These are phyloP conservation scores for Sarcodon sp. DNA, from an alignment of 768 basidiomycete species.

Conservation along the genomic window DNA sequence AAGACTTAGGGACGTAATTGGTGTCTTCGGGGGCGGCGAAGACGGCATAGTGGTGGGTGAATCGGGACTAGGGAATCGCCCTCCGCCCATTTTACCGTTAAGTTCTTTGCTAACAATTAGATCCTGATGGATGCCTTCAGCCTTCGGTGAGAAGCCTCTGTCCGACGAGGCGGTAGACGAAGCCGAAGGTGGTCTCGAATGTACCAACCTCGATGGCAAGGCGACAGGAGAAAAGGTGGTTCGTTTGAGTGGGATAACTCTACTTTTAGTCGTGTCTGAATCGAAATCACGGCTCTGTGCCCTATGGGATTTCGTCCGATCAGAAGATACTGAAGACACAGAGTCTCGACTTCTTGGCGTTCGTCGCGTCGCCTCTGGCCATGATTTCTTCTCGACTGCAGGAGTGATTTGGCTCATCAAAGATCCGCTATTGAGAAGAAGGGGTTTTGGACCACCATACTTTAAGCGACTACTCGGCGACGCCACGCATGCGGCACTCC, in stretches of 20 bases:
- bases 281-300: constrained; percentile 33
- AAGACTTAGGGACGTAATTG: constrained; percentile 15
- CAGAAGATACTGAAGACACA: constrained; percentile 50
- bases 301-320: constrained; percentile 19
- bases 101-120: constrained; percentile 7
- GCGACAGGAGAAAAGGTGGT: constrained; percentile 66
- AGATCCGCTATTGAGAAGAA: constrained; percentile 41
- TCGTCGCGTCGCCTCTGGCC: constrained; percentile 6
- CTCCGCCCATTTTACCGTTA: constrained; percentile 17
- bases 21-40: constrained; percentile 25
- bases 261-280: constrained; percentile 39
- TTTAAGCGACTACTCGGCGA: not conserved
- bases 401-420: constrained; percentile 7
- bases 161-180: constrained; percentile 25
- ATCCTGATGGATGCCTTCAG: constrained; percentile 8
- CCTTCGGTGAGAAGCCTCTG: constrained; percentile 5
- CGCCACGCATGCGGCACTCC: not conserved
- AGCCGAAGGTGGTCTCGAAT: constrained; percentile 20
- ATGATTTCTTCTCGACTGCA: not conserved
- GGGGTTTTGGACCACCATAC: constrained; percentile 43
- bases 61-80: constrained; percentile 19
- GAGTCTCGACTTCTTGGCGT: constrained; percentile 34
- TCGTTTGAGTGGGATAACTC: constrained; percentile 51
- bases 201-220: constrained; percentile 28
- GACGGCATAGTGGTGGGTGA: constrained; percentile 26